Evolutionary conservation across 371 early-diverging fungal genomes (phyloP).

Genomic region (Synchytrium microbalum): DNA sequence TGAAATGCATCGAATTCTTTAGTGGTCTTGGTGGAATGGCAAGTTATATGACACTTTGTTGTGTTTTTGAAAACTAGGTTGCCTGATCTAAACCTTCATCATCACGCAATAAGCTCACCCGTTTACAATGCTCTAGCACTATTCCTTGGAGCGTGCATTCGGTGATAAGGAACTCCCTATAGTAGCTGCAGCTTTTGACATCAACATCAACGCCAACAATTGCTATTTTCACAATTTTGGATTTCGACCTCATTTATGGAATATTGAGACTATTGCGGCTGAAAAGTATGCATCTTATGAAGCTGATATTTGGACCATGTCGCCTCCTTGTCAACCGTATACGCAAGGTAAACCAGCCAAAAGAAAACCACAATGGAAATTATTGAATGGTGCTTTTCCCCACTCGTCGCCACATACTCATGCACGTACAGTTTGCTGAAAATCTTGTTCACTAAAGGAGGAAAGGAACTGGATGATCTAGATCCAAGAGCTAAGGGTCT

Average conservation of each 20-base stretch:
- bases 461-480: conserved; percentile 34
- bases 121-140: no score
- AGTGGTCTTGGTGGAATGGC: conserved; percentile 44
- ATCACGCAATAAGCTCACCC: no score
- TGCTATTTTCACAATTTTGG: conserved; percentile 25
- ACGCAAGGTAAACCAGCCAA: conserved; percentile 18
- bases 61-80: neutral
- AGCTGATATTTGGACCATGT: conserved; percentile 69
- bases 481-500: conserved; percentile 37
- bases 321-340: conserved; percentile 74
- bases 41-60: neutral
- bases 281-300: conserved; percentile 18
- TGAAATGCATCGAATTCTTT: conserved; percentile 42
- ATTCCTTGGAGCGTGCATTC: conserved; percentile 21
- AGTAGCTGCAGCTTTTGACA: conserved; percentile 36
- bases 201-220: conserved; percentile 34
- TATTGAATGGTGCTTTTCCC: conserved; percentile 2
- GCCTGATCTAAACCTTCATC: no score
- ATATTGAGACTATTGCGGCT: conserved; percentile 13
- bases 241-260: conserved; percentile 7
- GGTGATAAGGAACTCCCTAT: neutral
- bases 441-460: conserved; percentile 10
- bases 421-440: conserved; percentile 2
- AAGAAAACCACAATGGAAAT: no score
- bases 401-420: neutral